Evolutionary conservation across 805 yeast species (phyloP), one percentile per base, ranked within the genome.

Genomic region (Torulaspora indica): DNA sequence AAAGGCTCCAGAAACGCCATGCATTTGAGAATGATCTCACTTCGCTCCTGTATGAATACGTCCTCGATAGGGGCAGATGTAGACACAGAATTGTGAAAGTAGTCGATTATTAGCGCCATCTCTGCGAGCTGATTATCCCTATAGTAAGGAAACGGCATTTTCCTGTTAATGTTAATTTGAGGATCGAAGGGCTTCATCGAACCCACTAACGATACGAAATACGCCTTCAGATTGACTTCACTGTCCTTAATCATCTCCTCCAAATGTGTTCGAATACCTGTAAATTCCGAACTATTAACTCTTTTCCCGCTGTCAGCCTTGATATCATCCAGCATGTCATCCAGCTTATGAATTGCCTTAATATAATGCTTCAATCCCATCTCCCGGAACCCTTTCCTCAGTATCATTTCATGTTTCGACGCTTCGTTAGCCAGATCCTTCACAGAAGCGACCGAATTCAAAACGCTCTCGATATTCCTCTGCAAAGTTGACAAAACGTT

Each of bases 201-300:
- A 40, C 62, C 67, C 17, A 79, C 49, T n/a, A 71, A 57, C n/a
- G 65, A 59, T 20, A 69, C 69, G 49, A 83, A 77, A 54, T 75
- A 75, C 5, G 64, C 59, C 45, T 74, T 73, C 33, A 86, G 56
- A 35, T 75, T 74, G 36, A 71, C 56, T 49, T 83, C 88, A 30
- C 85, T 77, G 46, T 72, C 74, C 33, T 70, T 71, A 12, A 85
- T 75, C 3, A 81, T 66, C 27, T 71, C 73, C 22, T 75, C 76
- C 30, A 85, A 69, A 56, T 79, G 81, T 25, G 77, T 76, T 34
- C 78, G 67, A 4, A 88, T 76, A 18, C 95, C 93, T 44, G 75
- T 77, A 56, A 85, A 87, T 44, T 76, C 78, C 2, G 61, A 54
- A 42, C 56, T 56, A 8, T 49, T 49, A n/a, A 42, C 27, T 25